Evolutionary conservation across 176 grass and related monocot species (phyloP).

Genomic region (Phoenix roebelenii): DNA sequence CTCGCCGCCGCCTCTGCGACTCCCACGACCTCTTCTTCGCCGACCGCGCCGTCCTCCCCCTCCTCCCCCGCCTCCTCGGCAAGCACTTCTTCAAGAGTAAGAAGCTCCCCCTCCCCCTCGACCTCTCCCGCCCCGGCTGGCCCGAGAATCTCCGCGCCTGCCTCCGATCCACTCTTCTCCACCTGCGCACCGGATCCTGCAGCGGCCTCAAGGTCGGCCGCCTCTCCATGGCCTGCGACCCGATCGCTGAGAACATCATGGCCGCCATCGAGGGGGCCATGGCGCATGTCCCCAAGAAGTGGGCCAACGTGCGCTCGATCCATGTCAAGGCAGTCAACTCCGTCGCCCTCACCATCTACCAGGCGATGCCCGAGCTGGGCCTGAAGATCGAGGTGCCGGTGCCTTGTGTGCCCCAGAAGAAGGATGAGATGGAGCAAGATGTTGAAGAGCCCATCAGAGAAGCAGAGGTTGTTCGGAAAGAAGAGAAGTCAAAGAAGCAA

Average conservation of each 20-base stretch:
- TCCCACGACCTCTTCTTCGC: conserved; percentile 88
- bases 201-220: conserved; percentile 59
- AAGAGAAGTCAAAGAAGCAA: not conserved
- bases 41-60: conserved; percentile 60
- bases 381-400: conserved; percentile 59
- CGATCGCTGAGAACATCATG: conserved; percentile 58
- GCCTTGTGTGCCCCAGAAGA: conserved; percentile 6
- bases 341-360: conserved; percentile 57
- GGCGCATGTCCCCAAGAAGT: conserved; percentile 69
- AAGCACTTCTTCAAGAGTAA: conserved; percentile 66
- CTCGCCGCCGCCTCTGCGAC: conserved; percentile 51
- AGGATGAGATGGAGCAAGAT: not conserved
- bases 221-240: conserved; percentile 59
- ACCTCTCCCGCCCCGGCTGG: conserved; percentile 63
- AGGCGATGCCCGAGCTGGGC: conserved; percentile 45
- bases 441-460: not conserved
- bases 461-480: not conserved
- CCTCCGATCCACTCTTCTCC: conserved; percentile 44
- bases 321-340: conserved; percentile 59
- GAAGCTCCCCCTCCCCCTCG: conserved; percentile 47
- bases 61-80: conserved; percentile 71
- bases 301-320: conserved; percentile 59
- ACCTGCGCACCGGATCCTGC: conserved; percentile 51
- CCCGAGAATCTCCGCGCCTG: conserved; percentile 56
- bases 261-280: conserved; percentile 31